Evolutionary conservation across 176 grass and related monocot genomes (phyloP), one percentile per base, ranked within the genome.

Genomic region (Luzula sylvatica): DNA sequence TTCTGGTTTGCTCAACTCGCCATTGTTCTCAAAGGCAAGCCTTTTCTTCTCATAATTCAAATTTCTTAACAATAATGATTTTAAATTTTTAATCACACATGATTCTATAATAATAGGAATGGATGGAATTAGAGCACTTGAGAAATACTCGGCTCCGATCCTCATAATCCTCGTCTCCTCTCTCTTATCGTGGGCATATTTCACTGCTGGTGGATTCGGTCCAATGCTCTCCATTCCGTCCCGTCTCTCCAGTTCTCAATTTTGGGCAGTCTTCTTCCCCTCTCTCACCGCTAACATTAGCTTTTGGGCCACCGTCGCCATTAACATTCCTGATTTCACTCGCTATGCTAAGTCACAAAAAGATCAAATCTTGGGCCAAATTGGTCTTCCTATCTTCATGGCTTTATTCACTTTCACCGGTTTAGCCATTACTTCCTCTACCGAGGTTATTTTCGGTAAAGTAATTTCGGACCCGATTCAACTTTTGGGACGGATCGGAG

Each of bases 281-380:
- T 51, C 85, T 20, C 85, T 96, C 59, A 89, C 85, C 11, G 92
- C 92, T 3, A 96, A 89, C 81, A 79, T 96, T 28, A 86, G 92
- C 71, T 96, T 86, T 81, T 96, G 92, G 92, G 92, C 85, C 11
- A 96, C 85, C 3, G 70, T 96, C 56, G 84, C 85, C 26, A 62
- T 89, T 59, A 96, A 96, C 77, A 89, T 96, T 13, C 92, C 92
- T 1, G 92, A 89, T 71, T 96, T 96, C 66, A 61, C 81, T 15
- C 64, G 85, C 61, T 96, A 82, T 52, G 85, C 78, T n/a, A 74
- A 84, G 11, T 86, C 74, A 59, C 85, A 96, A 21, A 68, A 70
- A 25, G 85, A 96, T 60, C 85, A 96, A 52, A 79, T 89, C 51
- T 55, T 89, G 46, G 92, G 85, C 43, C 90, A 96, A 65, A 61